Conservation (phyloP, 441 rosid genomes). For the Omphalea diandra region DNA sequence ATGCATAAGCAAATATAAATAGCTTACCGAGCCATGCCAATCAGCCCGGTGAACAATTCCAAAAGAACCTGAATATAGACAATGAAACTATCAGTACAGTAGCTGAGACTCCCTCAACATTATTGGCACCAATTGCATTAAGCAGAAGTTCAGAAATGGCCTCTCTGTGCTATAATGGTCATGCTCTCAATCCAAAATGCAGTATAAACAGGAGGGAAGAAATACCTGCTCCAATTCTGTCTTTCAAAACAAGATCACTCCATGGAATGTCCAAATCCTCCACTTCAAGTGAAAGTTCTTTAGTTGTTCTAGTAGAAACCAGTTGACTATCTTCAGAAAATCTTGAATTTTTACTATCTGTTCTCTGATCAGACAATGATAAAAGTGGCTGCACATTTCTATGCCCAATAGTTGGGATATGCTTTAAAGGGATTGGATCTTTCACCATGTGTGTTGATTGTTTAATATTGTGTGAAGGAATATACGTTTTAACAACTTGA, state of each 20-base stretch:
- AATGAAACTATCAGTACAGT: slow-evolving; percentile 26
- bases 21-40: slow-evolving; percentile 98
- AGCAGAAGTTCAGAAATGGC: slow-evolving; percentile 15
- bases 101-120: slow-evolving; percentile 20
- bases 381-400: slow-evolving; percentile 34
- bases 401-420: slow-evolving; percentile 40
- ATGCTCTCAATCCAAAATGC: slow-evolving; percentile 1
- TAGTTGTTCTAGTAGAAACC: slow-evolving; percentile 41
- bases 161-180: slow-evolving; percentile 2
- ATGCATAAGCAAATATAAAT: not conserved
- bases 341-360: slow-evolving; percentile 37
- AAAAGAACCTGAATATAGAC: slow-evolving; percentile 86
- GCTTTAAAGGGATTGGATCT: slow-evolving; percentile 42
- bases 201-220: slow-evolving; percentile 6
- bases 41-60: slow-evolving; percentile 99
- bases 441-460: slow-evolving; percentile 38
- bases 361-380: slow-evolving; percentile 31
- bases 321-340: slow-evolving; percentile 41
- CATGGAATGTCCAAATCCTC: slow-evolving; percentile 92
- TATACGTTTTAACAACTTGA: slow-evolving; percentile 30
- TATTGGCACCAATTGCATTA: slow-evolving; percentile 6
- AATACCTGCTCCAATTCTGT: slow-evolving; percentile 97
- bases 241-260: slow-evolving; percentile 86
- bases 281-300: slow-evolving; percentile 63
- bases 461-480: slow-evolving; percentile 45